Evolutionary conservation across 2,329 filamentous ascomycete species (phyloP), one percentile per base, ranked within the genome.

Genomic region (Epichloe bromicola): DNA sequence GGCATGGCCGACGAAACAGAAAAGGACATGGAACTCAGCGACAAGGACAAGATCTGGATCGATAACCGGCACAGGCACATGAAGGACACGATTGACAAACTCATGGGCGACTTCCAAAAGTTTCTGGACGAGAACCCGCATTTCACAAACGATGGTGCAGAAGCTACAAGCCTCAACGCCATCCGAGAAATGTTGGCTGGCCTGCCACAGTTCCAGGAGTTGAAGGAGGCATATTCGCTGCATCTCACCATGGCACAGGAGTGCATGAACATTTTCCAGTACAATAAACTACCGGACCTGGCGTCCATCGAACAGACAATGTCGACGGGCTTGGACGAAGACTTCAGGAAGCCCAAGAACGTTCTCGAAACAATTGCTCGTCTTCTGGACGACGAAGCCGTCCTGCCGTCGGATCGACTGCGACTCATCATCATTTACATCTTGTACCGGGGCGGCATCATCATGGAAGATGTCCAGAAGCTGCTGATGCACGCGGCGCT

Each of bases 131-230:
- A 93, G 54, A 95, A 98, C 63, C 86, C 90, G 14, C 88, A 97
- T 63, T 97, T 97, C 62, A 87, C 88, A 12, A 83, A 93, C 56
- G 73, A 78, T 55, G 78, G 78, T 56, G 46, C 20, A 20, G 79
- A 85, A 51, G 78, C 82, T 34, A 84, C 83, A 40, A 94, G 80
- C 63, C 73, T 98, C 51, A 95, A 90, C 67, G 85, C 87, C 26
- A 95, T 98, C 67, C 88, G 93, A 62, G 90, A 96, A 67, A 98
- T 98, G 93, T 73, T 98, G 70, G 93, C 88, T 14, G 91, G 90
- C 8, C 71, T 98, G 53, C 89, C 90, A 12, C 88, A 97, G 62
- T 98, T 96, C 62, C 88, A 95, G 61, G 86, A 94, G 67, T 88
- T 93, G 75, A 96, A 97, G 66, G 88, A 95, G 63, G 84, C 88